Base-by-base conservation (phyloP, 2,329 filamentous ascomycete species). In the Blastomyces parvus region DNA sequence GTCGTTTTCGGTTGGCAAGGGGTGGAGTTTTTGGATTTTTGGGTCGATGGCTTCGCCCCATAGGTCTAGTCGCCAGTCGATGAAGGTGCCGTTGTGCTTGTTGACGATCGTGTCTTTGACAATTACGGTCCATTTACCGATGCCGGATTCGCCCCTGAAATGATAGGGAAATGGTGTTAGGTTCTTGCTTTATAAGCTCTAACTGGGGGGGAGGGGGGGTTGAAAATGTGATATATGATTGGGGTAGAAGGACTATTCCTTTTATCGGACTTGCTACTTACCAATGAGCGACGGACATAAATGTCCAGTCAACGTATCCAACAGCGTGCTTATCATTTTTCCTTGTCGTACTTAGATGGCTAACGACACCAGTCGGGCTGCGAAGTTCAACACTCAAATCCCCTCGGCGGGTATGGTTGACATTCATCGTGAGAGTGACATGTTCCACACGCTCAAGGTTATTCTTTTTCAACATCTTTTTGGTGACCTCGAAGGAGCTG, bases 271-370 rank as follows among this genome's bases (percentile, higher is more conserved):
- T 40, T 6, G 52, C n/a, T 38, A 76, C 87, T 76, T 82, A 91
- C 89, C 92, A 99, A 74, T 99, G 94, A 67, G 88, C 92, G 46
- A 99, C 94, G 66, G 88, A 95, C 94, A 99, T 99, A 71, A 99
- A 99, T 0, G 93, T 97, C 94, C 94, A 99, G 77, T 97, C 91
- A 46, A 87, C 79, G 74, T 97, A 99, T 9, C 94, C 94, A 27
- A 78, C 76, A 0, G 78, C 73, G 44, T 82, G 83, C 1, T 82
- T 79, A 74, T 99, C 94, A 27, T 84, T 76, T 64, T 82, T 82
- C 67, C 94, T 88, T 1, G 88, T 80, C 14, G 87, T 89, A 4
- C 92, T 88, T 61, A 99, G 84, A 72, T 96, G 88, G 72, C 91
- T 96, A 66, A 91, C 81, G 64, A 97, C 79, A 11, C 90, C 89